A percentile compares a stretch with the other conserved stretches of the same genome.
These are phyloP conservation scores for Puccinellia tenuiflora DNA, from an alignment of 176 grass and related monocot genomes.

Conservation along the genomic window DNA sequence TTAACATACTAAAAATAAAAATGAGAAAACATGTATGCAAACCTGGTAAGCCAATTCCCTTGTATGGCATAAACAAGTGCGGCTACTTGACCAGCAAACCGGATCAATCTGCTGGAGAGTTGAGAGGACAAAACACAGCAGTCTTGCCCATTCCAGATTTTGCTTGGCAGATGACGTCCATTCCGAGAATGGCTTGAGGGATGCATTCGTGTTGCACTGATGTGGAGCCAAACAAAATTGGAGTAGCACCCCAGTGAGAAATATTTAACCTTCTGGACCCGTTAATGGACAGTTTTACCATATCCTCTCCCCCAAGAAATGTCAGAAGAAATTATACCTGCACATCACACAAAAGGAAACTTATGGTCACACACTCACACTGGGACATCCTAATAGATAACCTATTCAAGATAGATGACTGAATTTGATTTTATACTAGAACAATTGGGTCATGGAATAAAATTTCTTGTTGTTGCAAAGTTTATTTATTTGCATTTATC, in stretches of 20 bases:
- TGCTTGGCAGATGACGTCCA: slow-evolving; percentile 99
- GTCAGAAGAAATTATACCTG: slow-evolving; percentile 85
- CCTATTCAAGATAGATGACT: not conserved
- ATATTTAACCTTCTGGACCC: slow-evolving; percentile 70
- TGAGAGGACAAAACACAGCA: slow-evolving; percentile 95
- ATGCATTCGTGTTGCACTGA: slow-evolving; percentile 99
- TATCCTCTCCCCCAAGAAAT: slow-evolving; percentile 64
- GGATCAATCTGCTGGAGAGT: slow-evolving; percentile 94
- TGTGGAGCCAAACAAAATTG: slow-evolving; percentile 96
- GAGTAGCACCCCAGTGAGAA: slow-evolving; percentile 87
- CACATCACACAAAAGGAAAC: slow-evolving; percentile 5
- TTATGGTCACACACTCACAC: not conserved
- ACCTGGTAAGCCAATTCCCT: slow-evolving; percentile 98
- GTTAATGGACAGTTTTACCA: slow-evolving; percentile 90
- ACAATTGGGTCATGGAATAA: not conserved
- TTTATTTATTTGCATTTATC: not conserved
- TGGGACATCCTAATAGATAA: not conserved
- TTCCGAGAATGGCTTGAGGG: slow-evolving; percentile 99
- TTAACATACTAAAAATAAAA: not conserved
- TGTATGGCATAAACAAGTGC: slow-evolving; percentile 94
- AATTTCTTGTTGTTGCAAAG: not conserved
- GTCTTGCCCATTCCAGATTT: slow-evolving; percentile 99
- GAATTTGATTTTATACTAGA: not conserved
- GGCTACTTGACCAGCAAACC: slow-evolving; percentile 75
- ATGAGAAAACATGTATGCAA: not conserved